Evolutionary conservation across 1,284 basidiomycete genomes (phyloP).

Genomic region (Puccinia hordei): DNA sequence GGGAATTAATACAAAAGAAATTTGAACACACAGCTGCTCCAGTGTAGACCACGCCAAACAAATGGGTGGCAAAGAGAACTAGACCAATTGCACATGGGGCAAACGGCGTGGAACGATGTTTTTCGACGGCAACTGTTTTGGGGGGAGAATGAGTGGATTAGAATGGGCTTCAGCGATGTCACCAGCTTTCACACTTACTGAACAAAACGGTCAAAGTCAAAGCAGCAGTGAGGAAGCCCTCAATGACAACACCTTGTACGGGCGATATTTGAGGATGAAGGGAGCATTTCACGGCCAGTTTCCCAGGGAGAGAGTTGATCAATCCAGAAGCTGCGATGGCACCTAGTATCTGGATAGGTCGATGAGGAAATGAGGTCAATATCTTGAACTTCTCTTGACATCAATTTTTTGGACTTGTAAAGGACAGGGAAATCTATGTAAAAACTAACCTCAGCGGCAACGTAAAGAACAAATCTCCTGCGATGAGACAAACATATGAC

Average conservation of each 20-base stretch:
- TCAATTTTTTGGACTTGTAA: too few species aligned
- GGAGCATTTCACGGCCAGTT: slow-evolving; percentile 64
- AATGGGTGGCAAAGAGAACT: slow-evolving; percentile 53
- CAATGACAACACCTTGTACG: slow-evolving; percentile 40
- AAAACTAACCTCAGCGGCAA: slow-evolving; percentile 31
- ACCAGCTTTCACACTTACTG: background rate
- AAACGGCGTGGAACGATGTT: slow-evolving; percentile 51
- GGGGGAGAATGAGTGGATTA: too few species aligned
- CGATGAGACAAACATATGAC: background rate
- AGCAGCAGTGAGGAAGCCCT: slow-evolving; percentile 30
- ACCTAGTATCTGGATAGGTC: slow-evolving; percentile 39
- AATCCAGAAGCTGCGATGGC: slow-evolving; percentile 65
- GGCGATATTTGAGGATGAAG: slow-evolving; percentile 11
- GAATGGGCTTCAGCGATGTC: background rate
- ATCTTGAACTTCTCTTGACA: too few species aligned
- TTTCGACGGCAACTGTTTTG: slow-evolving; percentile 53
- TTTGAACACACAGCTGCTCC: slow-evolving; percentile 52
- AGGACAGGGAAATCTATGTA: background rate
- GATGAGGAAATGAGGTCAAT: background rate
- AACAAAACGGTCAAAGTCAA: slow-evolving; percentile 44
- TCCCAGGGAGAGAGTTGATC: slow-evolving; percentile 67
- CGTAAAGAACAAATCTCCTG: slow-evolving; percentile 48
- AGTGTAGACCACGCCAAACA: slow-evolving; percentile 52
- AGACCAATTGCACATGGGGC: slow-evolving; percentile 53
- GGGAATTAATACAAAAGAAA: too few species aligned